Evolutionary conservation across 164 flowering plant genomes (phyloP).

Genomic region (Magnolia sinica): DNA sequence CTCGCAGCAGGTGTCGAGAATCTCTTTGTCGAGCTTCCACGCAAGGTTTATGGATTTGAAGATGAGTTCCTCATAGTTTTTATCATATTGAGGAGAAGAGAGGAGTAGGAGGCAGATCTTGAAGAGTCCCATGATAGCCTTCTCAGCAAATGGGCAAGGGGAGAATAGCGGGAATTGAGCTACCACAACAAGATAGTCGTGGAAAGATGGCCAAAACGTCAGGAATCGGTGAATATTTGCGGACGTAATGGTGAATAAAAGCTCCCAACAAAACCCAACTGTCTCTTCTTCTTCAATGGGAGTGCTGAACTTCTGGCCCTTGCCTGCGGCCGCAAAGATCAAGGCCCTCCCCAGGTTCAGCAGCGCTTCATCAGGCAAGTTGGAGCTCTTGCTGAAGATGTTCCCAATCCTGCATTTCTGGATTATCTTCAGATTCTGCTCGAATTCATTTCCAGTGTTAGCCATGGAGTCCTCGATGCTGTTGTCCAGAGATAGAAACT

Average conservation of each 20-base stretch:
- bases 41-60: slow-evolving; percentile 77
- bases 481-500: slow-evolving; percentile 60
- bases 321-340: slow-evolving; percentile 85
- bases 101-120: slow-evolving; percentile 55
- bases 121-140: slow-evolving; percentile 55
- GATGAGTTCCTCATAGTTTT: slow-evolving; percentile 57
- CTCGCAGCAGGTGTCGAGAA: slow-evolving; percentile 66
- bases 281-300: slow-evolving; percentile 89
- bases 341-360: slow-evolving; percentile 71
- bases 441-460: slow-evolving; percentile 54
- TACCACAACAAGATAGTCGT: slow-evolving; percentile 60
- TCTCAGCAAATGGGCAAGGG: slow-evolving; percentile 79
- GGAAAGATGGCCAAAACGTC: slow-evolving; percentile 69
- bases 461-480: slow-evolving; percentile 51
- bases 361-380: slow-evolving; percentile 52
- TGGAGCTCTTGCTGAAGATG: slow-evolving; percentile 58
- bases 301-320: slow-evolving; percentile 89
- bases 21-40: slow-evolving; percentile 83
- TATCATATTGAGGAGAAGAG: slow-evolving; percentile 37
- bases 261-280: slow-evolving; percentile 81
- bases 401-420: slow-evolving; percentile 72
- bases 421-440: slow-evolving; percentile 72
- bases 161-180: slow-evolving; percentile 78
- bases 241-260: slow-evolving; percentile 38
- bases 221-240: slow-evolving; percentile 53